Conservation (phyloP, 164 flowering plant species). For the Tinospora cordifolia region DNA sequence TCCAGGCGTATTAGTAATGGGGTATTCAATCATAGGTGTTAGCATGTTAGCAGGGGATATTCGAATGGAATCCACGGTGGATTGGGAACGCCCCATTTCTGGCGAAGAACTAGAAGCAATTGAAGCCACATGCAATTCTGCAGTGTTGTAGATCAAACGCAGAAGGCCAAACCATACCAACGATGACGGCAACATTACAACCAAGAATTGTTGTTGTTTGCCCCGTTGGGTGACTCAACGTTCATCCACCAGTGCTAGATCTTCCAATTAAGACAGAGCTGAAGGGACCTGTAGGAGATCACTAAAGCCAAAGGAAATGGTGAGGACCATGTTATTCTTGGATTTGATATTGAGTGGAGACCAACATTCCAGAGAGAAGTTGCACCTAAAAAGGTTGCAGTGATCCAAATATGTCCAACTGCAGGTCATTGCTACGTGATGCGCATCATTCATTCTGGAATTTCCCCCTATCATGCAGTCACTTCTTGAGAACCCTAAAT, state of each 20-base stretch:
- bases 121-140: constrained; percentile 13
- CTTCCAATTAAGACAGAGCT: constrained; percentile 31
- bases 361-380: constrained; percentile 58
- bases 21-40: neutral
- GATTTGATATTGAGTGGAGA: constrained; percentile 86
- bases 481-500: constrained; percentile 59
- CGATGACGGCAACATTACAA: neutral
- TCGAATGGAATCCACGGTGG: neutral
- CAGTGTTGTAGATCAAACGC: neutral
- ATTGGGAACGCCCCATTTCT: constrained; percentile 16
- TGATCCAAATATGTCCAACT: constrained; percentile 73
- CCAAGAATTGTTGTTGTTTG: neutral
- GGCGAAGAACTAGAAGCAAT: constrained; percentile 16
- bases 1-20: neutral
- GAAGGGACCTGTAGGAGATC: constrained; percentile 38
- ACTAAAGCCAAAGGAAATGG: constrained; percentile 35
- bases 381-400: constrained; percentile 62
- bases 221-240: neutral
- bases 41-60: neutral
- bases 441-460: constrained; percentile 82
- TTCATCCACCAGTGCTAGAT: neutral
- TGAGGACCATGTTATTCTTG: constrained; percentile 36
- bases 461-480: constrained; percentile 46
- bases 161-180: neutral
- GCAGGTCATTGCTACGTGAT: constrained; percentile 54